phyloP scores from a whole-genome alignment of 2,329 filamentous ascomycete genomes.

The Colletotrichum sp. region DNA sequence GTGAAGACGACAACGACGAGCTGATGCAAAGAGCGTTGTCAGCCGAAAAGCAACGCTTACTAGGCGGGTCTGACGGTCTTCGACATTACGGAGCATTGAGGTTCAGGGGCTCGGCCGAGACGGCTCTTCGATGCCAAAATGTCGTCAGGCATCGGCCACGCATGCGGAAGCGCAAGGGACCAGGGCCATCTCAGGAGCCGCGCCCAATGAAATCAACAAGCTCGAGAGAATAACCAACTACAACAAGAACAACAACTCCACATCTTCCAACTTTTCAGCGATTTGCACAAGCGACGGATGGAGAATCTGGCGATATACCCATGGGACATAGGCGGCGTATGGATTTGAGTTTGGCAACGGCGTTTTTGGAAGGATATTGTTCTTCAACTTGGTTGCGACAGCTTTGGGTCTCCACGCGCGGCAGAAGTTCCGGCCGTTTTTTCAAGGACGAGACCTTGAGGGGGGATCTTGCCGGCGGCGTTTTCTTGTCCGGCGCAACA shows the following conservation, averaged over 20 bases:
- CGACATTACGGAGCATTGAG: not conserved
- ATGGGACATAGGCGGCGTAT: not conserved
- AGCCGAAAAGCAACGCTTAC: not conserved
- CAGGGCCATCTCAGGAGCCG: not conserved
- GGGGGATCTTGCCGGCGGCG: not conserved
- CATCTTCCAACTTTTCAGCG: not conserved
- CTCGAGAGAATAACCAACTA: not conserved
- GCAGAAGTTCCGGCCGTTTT: not conserved
- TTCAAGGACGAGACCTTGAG: not conserved
- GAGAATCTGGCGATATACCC: constrained; percentile 12
- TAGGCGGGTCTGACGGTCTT: not conserved
- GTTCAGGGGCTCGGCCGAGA: constrained; percentile 16
- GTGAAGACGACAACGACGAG: constrained; percentile 4
- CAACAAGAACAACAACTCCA: not conserved
- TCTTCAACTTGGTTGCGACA: not conserved
- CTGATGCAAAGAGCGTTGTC: not conserved
- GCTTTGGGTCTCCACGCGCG: not conserved
- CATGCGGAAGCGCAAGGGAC: constrained; percentile 17
- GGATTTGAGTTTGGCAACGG: not conserved
- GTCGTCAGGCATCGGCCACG: constrained; percentile 17
- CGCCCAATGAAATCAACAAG: not conserved
- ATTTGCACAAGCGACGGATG: not conserved
- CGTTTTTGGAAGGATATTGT: not conserved
- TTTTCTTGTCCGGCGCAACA: not conserved
- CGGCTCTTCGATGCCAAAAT: constrained; percentile 6